phyloP scores from a whole-genome alignment of 2,329 filamentous ascomycete genomes.

The Aspergillus brunneoviolaceus region DNA sequence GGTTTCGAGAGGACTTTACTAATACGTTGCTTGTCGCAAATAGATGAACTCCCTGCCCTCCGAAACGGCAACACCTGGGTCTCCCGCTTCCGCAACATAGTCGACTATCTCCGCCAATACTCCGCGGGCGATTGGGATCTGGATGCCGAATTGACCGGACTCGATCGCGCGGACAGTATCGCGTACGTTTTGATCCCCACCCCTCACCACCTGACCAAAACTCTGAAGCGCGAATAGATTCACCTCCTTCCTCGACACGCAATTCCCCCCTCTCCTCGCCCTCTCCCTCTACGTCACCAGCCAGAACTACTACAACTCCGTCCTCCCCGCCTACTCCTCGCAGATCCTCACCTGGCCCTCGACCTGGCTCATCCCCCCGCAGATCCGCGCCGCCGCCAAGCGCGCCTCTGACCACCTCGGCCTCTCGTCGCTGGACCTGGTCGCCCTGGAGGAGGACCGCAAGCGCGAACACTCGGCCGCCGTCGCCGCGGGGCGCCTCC shows the following conservation, averaged over 20 bases:
- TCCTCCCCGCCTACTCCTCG: slow-evolving; percentile 75
- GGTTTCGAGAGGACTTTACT: too few species aligned
- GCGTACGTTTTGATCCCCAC: slow-evolving; percentile 41
- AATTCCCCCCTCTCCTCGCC: slow-evolving; percentile 76
- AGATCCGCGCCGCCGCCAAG: slow-evolving; percentile 69
- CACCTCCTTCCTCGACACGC: slow-evolving; percentile 69
- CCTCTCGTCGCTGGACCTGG: slow-evolving; percentile 66
- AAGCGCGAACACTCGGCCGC: slow-evolving; percentile 39
- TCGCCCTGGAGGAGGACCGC: slow-evolving; percentile 46
- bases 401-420: slow-evolving; percentile 68
- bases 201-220: background rate
- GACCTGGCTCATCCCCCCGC: slow-evolving; percentile 80
- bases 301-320: slow-evolving; percentile 77
- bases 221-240: slow-evolving; percentile 27
- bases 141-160: slow-evolving; percentile 43
- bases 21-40: background rate
- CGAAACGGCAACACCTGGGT: slow-evolving; percentile 55
- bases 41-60: slow-evolving; percentile 59
- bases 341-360: slow-evolving; percentile 77
- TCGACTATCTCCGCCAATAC: slow-evolving; percentile 50
- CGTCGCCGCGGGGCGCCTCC: slow-evolving; percentile 41
- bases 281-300: slow-evolving; percentile 87
- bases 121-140: slow-evolving; percentile 52
- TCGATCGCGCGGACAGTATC: slow-evolving; percentile 49
- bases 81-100: slow-evolving; percentile 55